Base-by-base conservation (phyloP, 2,329 filamentous ascomycete species). In the Thielaviopsis ethacetica region DNA sequence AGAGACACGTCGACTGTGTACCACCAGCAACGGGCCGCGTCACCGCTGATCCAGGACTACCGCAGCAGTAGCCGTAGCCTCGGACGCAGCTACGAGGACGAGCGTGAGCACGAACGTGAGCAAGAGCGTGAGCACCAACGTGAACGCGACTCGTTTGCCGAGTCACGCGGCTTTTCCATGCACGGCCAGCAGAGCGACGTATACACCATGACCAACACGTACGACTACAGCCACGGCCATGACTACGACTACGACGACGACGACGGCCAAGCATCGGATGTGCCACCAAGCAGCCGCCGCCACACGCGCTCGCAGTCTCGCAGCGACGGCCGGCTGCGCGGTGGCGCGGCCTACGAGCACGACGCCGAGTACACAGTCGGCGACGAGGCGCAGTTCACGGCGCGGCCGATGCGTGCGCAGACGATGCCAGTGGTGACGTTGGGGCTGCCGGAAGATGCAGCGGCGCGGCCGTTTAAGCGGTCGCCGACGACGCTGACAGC, bases 401-500 rank as follows among this genome's bases (percentile, higher is more conserved):
- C 75, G 5, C 69, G 68, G 10, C 67, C 71, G 12, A 65, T 66
- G 10, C 68, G 66, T 41, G 34, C 26, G 10, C 67, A 58, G 26
- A 65, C 67, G 6, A 24, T 19, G 30, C 47, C 56, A 54, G 22
- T 19, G n/a, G 22, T 19, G n/a, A 26, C 4, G 52, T 53, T n/a
- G 56, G 55, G 13, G 34, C 57, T 6, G 30, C 12, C 24, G 27
- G 51, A 55, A 17, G 52, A 58, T 26, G 56, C 56, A 15, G 55
- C 51, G 1, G 19, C 22, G 6, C 59, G 56, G 59, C 71, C 74
- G 0, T 86, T 89, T 69, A 81, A 83, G 64, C 82, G 86, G 50
- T 83, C 82, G 5, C 84, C 86, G 1, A 90, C 86, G 0, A 83
- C 82, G 15, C 70, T 88, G 49, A 82, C 80, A 24, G 71, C 74